Percentiles rank a stretch among this genome's conserved stretches.
Conservation (phyloP, 2,329 filamentous ascomycete genomes). For the Ciborinia camelliae region DNA sequence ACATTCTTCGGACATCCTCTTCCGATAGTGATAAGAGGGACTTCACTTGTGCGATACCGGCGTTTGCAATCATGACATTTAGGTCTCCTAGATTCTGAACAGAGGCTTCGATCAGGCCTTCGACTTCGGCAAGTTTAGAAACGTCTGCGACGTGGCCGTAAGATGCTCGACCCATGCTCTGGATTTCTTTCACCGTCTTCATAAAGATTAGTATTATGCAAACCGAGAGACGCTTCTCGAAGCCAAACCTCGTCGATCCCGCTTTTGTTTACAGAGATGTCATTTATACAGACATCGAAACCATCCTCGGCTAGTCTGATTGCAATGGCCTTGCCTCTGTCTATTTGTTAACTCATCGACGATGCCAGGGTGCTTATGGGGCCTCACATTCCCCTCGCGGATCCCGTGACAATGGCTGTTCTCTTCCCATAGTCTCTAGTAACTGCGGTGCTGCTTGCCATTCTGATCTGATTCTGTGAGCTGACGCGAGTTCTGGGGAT, state of each 20-base stretch:
- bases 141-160: slow-evolving; percentile 59
- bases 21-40: slow-evolving; percentile 31
- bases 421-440: slow-evolving; percentile 35
- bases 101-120: slow-evolving; percentile 30
- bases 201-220: neutral
- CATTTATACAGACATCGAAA: slow-evolving; percentile 64
- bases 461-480: neutral
- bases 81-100: slow-evolving; percentile 32
- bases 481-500: neutral
- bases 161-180: slow-evolving; percentile 49
- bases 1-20: slow-evolving; percentile 46
- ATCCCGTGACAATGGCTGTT: slow-evolving; percentile 42
- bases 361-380: neutral
- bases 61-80: slow-evolving; percentile 37
- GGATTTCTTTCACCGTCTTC: slow-evolving; percentile 49
- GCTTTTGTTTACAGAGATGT: slow-evolving; percentile 51
- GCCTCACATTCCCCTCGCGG: slow-evolving; percentile 41
- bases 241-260: slow-evolving; percentile 47
- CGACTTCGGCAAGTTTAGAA: slow-evolving; percentile 37
- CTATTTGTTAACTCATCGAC: neutral
- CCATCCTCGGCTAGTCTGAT: slow-evolving; percentile 61
- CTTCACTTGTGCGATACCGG: slow-evolving; percentile 35
- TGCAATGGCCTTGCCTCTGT: slow-evolving; percentile 59
- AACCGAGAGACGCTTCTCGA: neutral
- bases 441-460: slow-evolving; percentile 28